A percentile compares a stretch with the other conserved stretches of the same genome.
These are phyloP conservation scores for Clonostachys rhizophaga DNA, from an alignment of 2,329 filamentous ascomycete genomes.

Conservation along the genomic window DNA sequence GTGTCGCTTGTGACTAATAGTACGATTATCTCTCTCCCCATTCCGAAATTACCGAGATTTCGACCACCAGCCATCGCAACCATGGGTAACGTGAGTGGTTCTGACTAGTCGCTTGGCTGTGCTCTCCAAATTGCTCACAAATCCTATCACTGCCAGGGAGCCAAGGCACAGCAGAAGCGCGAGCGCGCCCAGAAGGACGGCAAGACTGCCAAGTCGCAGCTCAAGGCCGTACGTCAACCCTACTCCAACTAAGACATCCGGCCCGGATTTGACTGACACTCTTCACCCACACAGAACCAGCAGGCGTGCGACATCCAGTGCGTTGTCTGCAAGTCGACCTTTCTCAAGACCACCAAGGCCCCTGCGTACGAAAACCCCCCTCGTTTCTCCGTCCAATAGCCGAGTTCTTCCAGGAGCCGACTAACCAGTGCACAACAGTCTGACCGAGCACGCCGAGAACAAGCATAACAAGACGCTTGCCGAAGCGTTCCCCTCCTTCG, in stretches of 20 bases:
- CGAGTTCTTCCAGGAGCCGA: not conserved
- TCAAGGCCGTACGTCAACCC: conserved; percentile 53
- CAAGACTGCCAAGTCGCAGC: conserved; percentile 58
- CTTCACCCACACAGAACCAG: conserved; percentile 49
- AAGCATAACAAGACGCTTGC: conserved; percentile 70
- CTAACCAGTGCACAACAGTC: conserved; percentile 28
- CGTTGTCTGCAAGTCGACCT: conserved; percentile 71
- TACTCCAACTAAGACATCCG: not conserved
- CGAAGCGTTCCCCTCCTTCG: conserved; percentile 64
- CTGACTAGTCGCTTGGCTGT: not conserved
- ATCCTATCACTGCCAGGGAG: conserved; percentile 37
- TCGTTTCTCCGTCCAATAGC: not conserved
- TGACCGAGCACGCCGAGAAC: conserved; percentile 68
- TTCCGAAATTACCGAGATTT: too few species aligned
- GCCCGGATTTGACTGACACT: not conserved
- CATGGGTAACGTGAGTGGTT: conserved; percentile 27
- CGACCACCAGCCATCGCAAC: conserved; percentile 4
- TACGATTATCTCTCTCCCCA: too few species aligned
- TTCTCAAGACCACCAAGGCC: conserved; percentile 71
- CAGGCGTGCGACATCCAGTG: conserved; percentile 75
- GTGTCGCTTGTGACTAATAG: too few species aligned
- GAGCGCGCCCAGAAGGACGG: conserved; percentile 66
- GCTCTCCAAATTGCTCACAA: not conserved
- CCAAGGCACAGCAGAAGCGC: conserved; percentile 67
- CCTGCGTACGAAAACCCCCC: conserved; percentile 51